Base-by-base conservation (phyloP, 2,329 filamentous ascomycete species). In the Neodidymelliopsis sp. region DNA sequence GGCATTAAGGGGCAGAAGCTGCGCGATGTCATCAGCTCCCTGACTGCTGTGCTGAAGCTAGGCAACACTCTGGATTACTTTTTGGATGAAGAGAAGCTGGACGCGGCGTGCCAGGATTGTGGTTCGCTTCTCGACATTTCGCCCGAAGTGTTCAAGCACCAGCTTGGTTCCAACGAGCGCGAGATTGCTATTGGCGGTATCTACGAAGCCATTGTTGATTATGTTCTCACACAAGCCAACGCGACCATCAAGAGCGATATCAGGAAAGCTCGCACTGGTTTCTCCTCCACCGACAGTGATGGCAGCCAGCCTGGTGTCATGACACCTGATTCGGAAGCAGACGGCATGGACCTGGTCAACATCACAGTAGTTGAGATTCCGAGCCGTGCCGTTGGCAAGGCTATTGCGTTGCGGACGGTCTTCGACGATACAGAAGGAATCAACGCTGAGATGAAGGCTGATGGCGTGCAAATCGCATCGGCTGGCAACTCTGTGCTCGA, bases 381-480 rank as follows among this genome's bases (percentile, higher is more conserved):
- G 0, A 84, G 87, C 55, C 86, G 90, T 22, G 81, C 83, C 1
- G 79, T 99, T 0, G 91, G 89, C 49, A 97, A 94, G 73, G 94
- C 93, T 0, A 75, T 95, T n/a, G 85, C 90, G 10, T 85, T 99
- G 77, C 89, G 91, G 28, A 90, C 90, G 11, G 84, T 97, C 25
- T 99, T 99, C 63, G 93, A 99, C 60, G 94, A 97, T 63, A 84
- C 80, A n/a, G 79, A 87, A 15, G 94, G 94, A 40, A 97, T 99
- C 75, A 97, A 97, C 62, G 83, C 88, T 0, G 94, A 99, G 77
- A 97, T 99, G 92, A 96, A 93, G 66, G 88, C 93, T 54, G 94
- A 99, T 60, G 94, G 94, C 8, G 83, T 99, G 1, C 83, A 89
- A n/a, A 82, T 95, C 2, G 75, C 82, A 1, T 63, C 87, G 0